A percentile compares a stretch with the other conserved stretches of the same genome.
These are phyloP conservation scores for Breviolum minutum DNA, from an alignment of 73 alveolate species.

Conservation along the genomic window DNA sequence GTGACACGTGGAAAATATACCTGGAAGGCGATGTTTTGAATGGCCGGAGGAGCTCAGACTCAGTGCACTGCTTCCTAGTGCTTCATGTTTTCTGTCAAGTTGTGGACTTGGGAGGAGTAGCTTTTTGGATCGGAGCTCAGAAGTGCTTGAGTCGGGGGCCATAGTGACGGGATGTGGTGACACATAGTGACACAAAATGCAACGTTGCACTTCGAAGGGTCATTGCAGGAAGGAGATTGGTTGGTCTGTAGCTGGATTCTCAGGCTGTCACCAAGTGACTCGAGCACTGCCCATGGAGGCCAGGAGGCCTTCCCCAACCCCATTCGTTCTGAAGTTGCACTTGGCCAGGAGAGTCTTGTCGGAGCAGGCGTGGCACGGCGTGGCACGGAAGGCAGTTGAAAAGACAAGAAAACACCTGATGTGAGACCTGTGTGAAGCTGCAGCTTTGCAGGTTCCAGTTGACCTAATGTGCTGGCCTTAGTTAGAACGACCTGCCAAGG, in stretches of 20 bases:
- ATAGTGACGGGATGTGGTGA: background rate
- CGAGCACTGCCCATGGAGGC: constrained; percentile 63
- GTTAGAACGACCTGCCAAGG: too few species aligned
- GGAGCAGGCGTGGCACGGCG: background rate
- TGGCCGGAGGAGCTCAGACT: background rate
- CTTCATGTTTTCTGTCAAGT: too few species aligned
- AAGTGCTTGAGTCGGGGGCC: constrained; percentile 22
- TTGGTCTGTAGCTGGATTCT: background rate
- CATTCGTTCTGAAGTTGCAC: too few species aligned
- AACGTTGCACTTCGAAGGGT: too few species aligned
- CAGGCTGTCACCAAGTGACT: constrained; percentile 93
- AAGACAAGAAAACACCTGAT: too few species aligned
- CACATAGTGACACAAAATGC: too few species aligned
- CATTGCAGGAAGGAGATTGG: background rate
- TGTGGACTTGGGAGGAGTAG: background rate
- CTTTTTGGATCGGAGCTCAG: background rate
- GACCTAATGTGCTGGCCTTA: too few species aligned
- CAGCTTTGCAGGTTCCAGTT: too few species aligned
- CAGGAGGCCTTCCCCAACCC: background rate
- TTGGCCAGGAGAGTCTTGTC: constrained; percentile 5
- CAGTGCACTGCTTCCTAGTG: background rate
- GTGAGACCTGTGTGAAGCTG: too few species aligned
- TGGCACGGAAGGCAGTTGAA: too few species aligned
- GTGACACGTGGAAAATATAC: too few species aligned
- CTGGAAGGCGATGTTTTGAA: background rate